Evolutionary conservation across 768 basidiomycete genomes (phyloP).

Genomic region (Dioszegia hungarica): DNA sequence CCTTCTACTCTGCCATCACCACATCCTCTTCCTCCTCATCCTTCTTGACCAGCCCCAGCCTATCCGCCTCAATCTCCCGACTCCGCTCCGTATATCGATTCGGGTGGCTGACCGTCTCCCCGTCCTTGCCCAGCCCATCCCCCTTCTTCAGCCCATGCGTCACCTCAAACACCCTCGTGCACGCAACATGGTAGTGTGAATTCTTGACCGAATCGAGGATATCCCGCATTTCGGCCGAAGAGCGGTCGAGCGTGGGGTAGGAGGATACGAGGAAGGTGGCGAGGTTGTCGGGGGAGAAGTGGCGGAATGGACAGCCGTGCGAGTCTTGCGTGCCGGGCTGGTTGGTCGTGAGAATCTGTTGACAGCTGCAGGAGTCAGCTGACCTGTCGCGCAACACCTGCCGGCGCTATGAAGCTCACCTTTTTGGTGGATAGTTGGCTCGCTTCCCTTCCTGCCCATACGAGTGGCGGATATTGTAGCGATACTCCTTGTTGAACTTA

Average conservation of each 20-base stretch:
- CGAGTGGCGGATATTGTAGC: slow-evolving; percentile 92
- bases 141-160: slow-evolving; percentile 87
- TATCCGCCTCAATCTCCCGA: slow-evolving; percentile 34
- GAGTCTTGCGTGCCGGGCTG: slow-evolving; percentile 65
- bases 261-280: slow-evolving; percentile 59
- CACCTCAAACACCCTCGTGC: slow-evolving; percentile 93
- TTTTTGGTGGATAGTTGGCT: slow-evolving; percentile 89
- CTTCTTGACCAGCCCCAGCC: slow-evolving; percentile 12
- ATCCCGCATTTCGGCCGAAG: slow-evolving; percentile 70
- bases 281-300: slow-evolving; percentile 78
- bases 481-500: slow-evolving; percentile 96
- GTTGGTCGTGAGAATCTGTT: slow-evolving; percentile 70
- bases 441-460: slow-evolving; percentile 92
- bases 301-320: slow-evolving; percentile 90
- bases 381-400: slow-evolving; percentile 1
- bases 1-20: neutral
- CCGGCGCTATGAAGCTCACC: slow-evolving; percentile 51
- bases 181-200: slow-evolving; percentile 87
- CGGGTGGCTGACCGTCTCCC: slow-evolving; percentile 87
- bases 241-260: slow-evolving; percentile 54
- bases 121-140: slow-evolving; percentile 65
- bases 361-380: slow-evolving; percentile 59
- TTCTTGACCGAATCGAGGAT: slow-evolving; percentile 72
- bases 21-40: neutral
- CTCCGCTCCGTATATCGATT: slow-evolving; percentile 61